Percentiles rank a stretch among this genome's conserved stretches.
These are phyloP conservation scores for Heimioporus retisporus DNA, from an alignment of 1,284 basidiomycete genomes.

Conservation along the genomic window DNA sequence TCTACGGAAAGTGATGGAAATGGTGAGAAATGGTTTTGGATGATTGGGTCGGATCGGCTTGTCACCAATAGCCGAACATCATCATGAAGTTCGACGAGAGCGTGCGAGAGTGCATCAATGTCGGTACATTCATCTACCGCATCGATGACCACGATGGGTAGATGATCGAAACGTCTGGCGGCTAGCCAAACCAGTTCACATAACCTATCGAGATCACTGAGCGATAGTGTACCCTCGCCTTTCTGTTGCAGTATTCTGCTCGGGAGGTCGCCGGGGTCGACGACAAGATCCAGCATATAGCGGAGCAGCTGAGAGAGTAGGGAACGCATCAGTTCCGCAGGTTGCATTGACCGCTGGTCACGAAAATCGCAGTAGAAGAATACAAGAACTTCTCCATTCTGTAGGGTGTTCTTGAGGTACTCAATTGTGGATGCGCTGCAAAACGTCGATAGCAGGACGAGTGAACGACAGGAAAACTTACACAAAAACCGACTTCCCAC, in stretches of 20 bases:
- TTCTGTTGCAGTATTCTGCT: conserved; percentile 11
- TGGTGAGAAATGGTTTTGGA: neutral
- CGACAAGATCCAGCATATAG: neutral
- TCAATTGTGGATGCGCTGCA: conserved; percentile 16
- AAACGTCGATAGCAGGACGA: neutral
- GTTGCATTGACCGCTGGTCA: conserved; percentile 1
- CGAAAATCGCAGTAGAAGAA: conserved; percentile 18
- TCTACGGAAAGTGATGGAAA: no score
- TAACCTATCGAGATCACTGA: neutral
- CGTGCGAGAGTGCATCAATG: neutral
- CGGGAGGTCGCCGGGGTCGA: conserved; percentile 5
- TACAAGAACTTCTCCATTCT: neutral
- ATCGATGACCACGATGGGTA: no score
- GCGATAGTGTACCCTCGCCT: neutral
- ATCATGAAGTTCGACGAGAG: neutral
- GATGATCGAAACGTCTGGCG: no score
- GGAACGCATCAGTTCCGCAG: conserved; percentile 3
- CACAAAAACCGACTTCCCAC: conserved; percentile 17
- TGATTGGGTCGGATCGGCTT: neutral
- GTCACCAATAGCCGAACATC: conserved; percentile 17
- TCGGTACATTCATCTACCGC: conserved; percentile 3
- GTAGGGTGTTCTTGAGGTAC: neutral
- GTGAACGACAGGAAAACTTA: neutral
- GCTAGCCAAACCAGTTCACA: neutral
- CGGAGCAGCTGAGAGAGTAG: conserved; percentile 9